Evolutionary conservation across 306 rosid species (phyloP).

Genomic region (Fragaria ananassa): DNA sequence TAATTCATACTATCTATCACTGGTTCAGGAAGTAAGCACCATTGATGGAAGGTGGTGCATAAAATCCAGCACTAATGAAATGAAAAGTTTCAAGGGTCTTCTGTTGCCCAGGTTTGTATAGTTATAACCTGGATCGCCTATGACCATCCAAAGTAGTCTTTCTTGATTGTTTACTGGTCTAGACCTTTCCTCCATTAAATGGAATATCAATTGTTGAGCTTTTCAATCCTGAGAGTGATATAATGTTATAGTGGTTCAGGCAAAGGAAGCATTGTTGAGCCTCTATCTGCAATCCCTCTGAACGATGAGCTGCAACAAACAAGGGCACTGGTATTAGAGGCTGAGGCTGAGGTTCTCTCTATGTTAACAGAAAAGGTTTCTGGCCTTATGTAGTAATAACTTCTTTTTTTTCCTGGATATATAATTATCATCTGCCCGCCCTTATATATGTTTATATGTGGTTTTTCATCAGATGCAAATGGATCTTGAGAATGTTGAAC

Average conservation of each 20-base stretch:
- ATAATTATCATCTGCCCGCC: slow-evolving; percentile 11
- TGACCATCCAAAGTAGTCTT: slow-evolving; percentile 23
- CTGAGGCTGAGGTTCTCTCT: slow-evolving; percentile 79
- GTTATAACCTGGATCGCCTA: slow-evolving; percentile 22
- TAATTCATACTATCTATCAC: slow-evolving; percentile 27
- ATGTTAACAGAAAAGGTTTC: slow-evolving; percentile 71
- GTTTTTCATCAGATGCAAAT: slow-evolving; percentile 65
- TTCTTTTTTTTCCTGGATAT: slow-evolving; percentile 25
- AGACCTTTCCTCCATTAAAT: background rate
- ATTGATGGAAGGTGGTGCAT: slow-evolving; percentile 94
- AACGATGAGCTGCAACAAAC: slow-evolving; percentile 92
- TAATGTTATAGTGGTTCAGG: slow-evolving; percentile 63
- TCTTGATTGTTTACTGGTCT: slow-evolving; percentile 11
- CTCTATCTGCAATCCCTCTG: slow-evolving; percentile 75
- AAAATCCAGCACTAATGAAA: slow-evolving; percentile 53
- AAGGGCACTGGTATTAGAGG: slow-evolving; percentile 65
- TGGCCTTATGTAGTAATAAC: slow-evolving; percentile 26
- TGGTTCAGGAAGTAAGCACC: slow-evolving; percentile 70
- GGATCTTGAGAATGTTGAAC: slow-evolving; percentile 67
- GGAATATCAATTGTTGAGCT: slow-evolving; percentile 25
- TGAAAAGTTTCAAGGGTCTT: slow-evolving; percentile 65
- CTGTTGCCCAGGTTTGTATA: slow-evolving; percentile 70
- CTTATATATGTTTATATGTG: slow-evolving; percentile 8
- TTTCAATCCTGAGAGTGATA: slow-evolving; percentile 43
- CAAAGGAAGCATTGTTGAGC: slow-evolving; percentile 68